phyloP scores from a whole-genome alignment of 1,139 yeast genomes.

The Scheffersomyces titani region DNA sequence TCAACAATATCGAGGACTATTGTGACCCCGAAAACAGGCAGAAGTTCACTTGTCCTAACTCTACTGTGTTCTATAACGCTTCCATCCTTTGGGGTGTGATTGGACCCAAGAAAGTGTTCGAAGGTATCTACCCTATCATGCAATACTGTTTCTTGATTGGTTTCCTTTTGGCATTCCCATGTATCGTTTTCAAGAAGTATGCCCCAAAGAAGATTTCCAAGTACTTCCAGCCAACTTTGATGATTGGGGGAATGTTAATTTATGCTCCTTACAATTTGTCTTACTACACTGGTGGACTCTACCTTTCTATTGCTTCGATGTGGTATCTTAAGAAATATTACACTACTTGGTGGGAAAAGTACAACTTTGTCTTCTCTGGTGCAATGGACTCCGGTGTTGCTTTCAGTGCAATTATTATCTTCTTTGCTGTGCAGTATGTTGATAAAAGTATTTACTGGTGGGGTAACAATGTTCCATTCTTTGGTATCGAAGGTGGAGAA shows the following conservation, averaged over 20 bases:
- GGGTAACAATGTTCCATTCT: constrained; percentile 50
- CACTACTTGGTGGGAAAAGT: constrained; percentile 29
- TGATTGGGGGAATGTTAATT: constrained; percentile 42
- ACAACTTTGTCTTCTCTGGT: constrained; percentile 7
- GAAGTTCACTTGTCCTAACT: constrained; percentile 50
- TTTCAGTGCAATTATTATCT: constrained; percentile 13
- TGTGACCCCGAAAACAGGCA: constrained; percentile 45
- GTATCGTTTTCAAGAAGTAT: constrained; percentile 25
- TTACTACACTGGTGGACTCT: constrained; percentile 51
- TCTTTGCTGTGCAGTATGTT: constrained; percentile 52
- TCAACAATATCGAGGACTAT: constrained; percentile 45
- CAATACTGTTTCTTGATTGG: constrained; percentile 58
- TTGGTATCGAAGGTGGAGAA: constrained; percentile 43
- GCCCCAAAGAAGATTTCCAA: constrained; percentile 15
- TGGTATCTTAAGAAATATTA: constrained; percentile 46
- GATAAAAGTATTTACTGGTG: constrained; percentile 48
- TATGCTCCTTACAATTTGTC: constrained; percentile 55
- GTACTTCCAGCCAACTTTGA: constrained; percentile 42
- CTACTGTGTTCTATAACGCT: constrained; percentile 52
- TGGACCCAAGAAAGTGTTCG: constrained; percentile 55
- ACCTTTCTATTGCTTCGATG: constrained; percentile 50
- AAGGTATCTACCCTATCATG: constrained; percentile 49
- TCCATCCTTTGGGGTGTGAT: constrained; percentile 68
- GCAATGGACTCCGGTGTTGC: constrained; percentile 11
- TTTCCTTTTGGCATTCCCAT: constrained; percentile 35